Evolutionary conservation across 2,329 filamentous ascomycete genomes (phyloP), one percentile per base, ranked within the genome.

Genomic region (Stachybotrys elegans): DNA sequence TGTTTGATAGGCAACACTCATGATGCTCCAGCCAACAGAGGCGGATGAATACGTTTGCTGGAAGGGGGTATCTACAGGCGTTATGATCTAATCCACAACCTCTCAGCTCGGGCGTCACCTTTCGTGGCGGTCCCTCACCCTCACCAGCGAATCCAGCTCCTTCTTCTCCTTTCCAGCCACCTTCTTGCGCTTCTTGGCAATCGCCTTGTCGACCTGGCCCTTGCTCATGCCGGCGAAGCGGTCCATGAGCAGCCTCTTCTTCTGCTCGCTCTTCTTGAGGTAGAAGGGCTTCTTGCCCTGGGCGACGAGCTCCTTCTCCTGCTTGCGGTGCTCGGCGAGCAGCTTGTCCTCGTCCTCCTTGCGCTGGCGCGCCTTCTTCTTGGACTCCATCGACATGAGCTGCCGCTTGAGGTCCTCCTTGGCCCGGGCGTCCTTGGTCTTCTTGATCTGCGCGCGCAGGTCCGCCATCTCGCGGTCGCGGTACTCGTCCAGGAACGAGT

Each of bases 221-320:
- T 86, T 85, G 67, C 88, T 93, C 84, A 97, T 86, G 47, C 79
- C 78, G 55, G 84, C 78, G 66, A 87, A 96, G 61, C 85, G 81
- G 56, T 93, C 84, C 59, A 87, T 73, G 49, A 96, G 71, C 44
- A 90, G 73, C 65, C 84, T 73, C 73, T 92, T 89, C 83, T 93
- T 95, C 73, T 93, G 80, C 69, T 96, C 92, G 59, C 83, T 82
- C 71, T 84, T 84, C 79, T 98, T 98, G 57, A 97, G 71, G 67
- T 88, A 97, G 69, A 90, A 98, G 0, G 93, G 92, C 61, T 78
- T 81, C 80, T 96, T 96, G 48, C 93, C 93, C 69, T 94, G 80
- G 56, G 82, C 82, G 42, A 97, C 83, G 48, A 87, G 70, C 62
- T 91, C 86, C 69, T 88, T 90, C 73, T 98, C 93, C 63, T 83